Conservation (phyloP, 208 protist species). For the Acanthamoeba lenticulata region DNA sequence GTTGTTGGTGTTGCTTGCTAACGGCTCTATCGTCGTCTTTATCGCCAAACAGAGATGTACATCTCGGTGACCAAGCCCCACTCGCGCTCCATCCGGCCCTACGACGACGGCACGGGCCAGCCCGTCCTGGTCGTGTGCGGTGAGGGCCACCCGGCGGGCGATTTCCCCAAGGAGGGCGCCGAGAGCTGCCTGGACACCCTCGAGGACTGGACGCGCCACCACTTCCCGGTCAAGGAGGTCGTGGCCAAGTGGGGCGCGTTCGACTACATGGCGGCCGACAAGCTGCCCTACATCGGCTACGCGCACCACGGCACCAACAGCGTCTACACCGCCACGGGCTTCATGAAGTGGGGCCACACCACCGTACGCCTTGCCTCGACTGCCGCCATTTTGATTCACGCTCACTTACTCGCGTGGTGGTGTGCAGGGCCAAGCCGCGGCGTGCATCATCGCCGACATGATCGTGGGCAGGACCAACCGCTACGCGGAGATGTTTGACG, state of each 20-base stretch:
- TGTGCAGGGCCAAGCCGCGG: constrained; percentile 4
- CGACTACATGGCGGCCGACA: constrained; percentile 30
- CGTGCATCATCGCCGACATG: neutral
- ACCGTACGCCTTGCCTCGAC: neutral
- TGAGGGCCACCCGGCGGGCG: neutral
- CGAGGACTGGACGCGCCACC: neutral
- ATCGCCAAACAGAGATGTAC: neutral
- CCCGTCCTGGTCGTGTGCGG: neutral
- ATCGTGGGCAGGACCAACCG: constrained; percentile 4
- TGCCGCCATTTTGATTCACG: neutral
- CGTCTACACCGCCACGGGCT: constrained; percentile 44
- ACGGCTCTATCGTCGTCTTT: no score
- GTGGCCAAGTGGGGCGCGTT: neutral
- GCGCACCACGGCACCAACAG: constrained; percentile 15
- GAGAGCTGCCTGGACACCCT: neutral
- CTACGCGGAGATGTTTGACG: constrained; percentile 9
- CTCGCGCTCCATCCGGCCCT: neutral
- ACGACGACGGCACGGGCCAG: constrained; percentile 22
- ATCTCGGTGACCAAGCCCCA: neutral
- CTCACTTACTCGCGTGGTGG: neutral
- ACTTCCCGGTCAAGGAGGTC: constrained; percentile 55
- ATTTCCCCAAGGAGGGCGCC: constrained; percentile 22
- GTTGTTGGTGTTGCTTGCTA: neutral
- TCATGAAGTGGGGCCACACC: constrained; percentile 59
- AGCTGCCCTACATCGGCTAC: constrained; percentile 37